Conservation (phyloP, 225 moss, liverwort and hornwort genomes). For the Bryoerythrophyllum caledonicum region DNA sequence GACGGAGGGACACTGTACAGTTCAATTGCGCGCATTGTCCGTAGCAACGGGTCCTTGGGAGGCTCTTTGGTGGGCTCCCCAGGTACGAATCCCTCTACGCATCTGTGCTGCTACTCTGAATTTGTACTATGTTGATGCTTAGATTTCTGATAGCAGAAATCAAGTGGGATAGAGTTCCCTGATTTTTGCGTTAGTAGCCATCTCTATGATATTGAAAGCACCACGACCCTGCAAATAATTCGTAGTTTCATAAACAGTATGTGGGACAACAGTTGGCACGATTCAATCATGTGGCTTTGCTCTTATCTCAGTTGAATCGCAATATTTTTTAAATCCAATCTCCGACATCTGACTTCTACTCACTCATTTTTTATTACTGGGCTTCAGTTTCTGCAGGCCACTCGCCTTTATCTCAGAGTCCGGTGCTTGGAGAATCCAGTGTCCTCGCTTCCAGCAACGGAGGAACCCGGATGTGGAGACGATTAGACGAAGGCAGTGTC, state of each 20-base stretch:
- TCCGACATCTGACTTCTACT: not conserved
- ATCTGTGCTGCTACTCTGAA: not conserved
- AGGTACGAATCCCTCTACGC: conserved; percentile 35
- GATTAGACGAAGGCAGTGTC: conserved; percentile 74
- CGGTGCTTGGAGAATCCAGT: conserved; percentile 43
- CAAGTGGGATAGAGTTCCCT: not conserved
- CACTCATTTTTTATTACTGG: conserved; percentile 12
- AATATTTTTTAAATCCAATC: not conserved
- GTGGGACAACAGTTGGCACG: not conserved
- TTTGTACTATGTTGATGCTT: not conserved
- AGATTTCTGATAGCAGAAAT: not conserved
- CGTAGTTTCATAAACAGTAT: not conserved
- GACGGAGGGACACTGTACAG: conserved; percentile 75
- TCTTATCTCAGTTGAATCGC: not conserved
- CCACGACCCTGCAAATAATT: not conserved
- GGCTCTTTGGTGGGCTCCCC: conserved; percentile 60
- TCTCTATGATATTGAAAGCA: not conserved
- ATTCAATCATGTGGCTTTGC: not conserved
- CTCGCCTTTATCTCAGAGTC: conserved; percentile 46
- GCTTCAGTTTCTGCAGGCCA: conserved; percentile 56
- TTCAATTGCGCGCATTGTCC: conserved; percentile 61
- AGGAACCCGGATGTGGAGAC: conserved; percentile 55
- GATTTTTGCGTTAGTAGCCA: conserved; percentile 10
- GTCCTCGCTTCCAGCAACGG: conserved; percentile 51
- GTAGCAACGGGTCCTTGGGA: conserved; percentile 74